Conservation (phyloP, 1,284 basidiomycete genomes). For the Malassezia cuniculi region DNA sequence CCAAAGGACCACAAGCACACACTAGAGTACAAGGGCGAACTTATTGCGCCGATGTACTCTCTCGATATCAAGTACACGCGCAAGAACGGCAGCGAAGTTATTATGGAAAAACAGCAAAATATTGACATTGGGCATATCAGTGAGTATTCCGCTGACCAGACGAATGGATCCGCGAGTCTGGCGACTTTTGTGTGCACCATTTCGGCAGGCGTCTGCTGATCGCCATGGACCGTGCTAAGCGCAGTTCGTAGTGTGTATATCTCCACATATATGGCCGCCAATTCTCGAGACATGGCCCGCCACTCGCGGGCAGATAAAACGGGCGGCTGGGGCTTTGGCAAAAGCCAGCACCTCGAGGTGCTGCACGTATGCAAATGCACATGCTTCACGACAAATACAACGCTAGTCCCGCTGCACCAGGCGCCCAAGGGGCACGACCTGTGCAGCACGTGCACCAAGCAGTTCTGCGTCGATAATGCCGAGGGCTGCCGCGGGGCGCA, state of each 20-base stretch:
- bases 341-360: slow-evolving; percentile 6
- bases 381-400: slow-evolving; percentile 43
- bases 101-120: slow-evolving; percentile 8
- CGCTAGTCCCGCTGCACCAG: slow-evolving; percentile 35
- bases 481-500: slow-evolving; percentile 39
- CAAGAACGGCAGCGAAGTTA: slow-evolving; percentile 20
- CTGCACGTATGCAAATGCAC: slow-evolving; percentile 44
- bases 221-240: too few species aligned
- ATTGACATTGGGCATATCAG: slow-evolving; percentile 32
- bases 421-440: too few species aligned
- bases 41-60: slow-evolving; percentile 31
- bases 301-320: not conserved
- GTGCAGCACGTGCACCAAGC: slow-evolving; percentile 40
- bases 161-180: slow-evolving; percentile 42
- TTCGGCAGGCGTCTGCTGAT: slow-evolving; percentile 28
- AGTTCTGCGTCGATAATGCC: slow-evolving; percentile 41
- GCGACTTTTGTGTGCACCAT: slow-evolving; percentile 32
- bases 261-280: slow-evolving; percentile 2
- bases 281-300: not conserved
- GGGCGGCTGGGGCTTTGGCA: slow-evolving; percentile 6
- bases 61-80: slow-evolving; percentile 26
- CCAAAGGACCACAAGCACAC: not conserved
- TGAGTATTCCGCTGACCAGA: slow-evolving; percentile 15
- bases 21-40: not conserved
- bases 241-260: too few species aligned